phyloP scores from a whole-genome alignment of 371 early-diverging fungal genomes.

The Mortierella sp. region DNA sequence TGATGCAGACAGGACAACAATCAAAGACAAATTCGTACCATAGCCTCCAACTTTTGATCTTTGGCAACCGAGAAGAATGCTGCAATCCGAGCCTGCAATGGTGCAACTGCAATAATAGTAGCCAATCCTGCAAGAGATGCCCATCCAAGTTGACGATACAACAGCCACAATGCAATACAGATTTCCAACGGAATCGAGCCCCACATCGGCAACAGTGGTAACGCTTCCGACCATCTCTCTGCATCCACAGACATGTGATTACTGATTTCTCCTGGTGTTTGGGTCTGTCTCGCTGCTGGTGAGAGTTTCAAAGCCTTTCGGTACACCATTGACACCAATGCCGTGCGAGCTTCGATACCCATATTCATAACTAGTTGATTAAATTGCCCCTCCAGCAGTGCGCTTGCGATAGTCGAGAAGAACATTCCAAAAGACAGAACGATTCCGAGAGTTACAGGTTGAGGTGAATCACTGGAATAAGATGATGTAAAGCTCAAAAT shows the following conservation, averaged over 20 bases:
- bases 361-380: slow-evolving; percentile 30
- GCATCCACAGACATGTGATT: slow-evolving; percentile 47
- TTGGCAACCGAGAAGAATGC: slow-evolving; percentile 61
- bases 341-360: slow-evolving; percentile 62
- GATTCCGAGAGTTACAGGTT: slow-evolving; percentile 22
- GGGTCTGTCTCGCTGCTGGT: slow-evolving; percentile 24
- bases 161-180: slow-evolving; percentile 40
- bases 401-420: slow-evolving; percentile 22
- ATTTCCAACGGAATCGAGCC: slow-evolving; percentile 36
- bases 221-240: slow-evolving; percentile 26
- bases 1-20: not conserved
- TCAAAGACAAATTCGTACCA: slow-evolving; percentile 19
- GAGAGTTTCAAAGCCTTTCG: slow-evolving; percentile 59
- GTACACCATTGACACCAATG: slow-evolving; percentile 67
- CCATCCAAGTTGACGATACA: slow-evolving; percentile 48
- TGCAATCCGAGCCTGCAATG: slow-evolving; percentile 35
- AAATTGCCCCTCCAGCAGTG: slow-evolving; percentile 36
- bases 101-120: slow-evolving; percentile 23
- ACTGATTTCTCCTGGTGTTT: slow-evolving; percentile 38
- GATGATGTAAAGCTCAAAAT: slow-evolving; percentile 27
- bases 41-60: slow-evolving; percentile 63
- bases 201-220: slow-evolving; percentile 28
- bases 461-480: slow-evolving; percentile 2
- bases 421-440: slow-evolving; percentile 43
- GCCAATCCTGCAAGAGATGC: slow-evolving; percentile 28